A percentile compares a stretch with the other conserved stretches of the same genome.
phyloP scores from a whole-genome alignment of 192 early-diverging fungal genomes.

The Lunasporangiospora selenospora region DNA sequence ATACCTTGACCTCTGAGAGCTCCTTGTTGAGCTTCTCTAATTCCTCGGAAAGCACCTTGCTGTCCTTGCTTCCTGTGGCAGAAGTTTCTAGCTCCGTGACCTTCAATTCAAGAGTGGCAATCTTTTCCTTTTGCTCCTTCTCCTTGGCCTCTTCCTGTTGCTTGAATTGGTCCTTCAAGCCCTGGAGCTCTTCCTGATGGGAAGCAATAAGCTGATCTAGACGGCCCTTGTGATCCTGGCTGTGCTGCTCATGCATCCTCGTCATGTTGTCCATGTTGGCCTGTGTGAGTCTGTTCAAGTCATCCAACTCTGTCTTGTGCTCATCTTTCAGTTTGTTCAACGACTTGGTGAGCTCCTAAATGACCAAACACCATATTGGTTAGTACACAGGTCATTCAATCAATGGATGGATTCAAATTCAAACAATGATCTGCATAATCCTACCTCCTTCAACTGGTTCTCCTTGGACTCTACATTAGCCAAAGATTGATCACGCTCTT shows the following conservation, averaged over 20 bases:
- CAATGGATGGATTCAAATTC: not conserved
- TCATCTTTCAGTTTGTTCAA: constrained; percentile 11
- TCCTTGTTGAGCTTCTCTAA: constrained; percentile 35
- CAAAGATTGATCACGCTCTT: constrained; percentile 31
- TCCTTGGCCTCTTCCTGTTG: constrained; percentile 16
- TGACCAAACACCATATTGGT: too few species aligned
- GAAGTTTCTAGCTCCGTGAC: constrained; percentile 14
- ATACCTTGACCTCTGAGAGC: constrained; percentile 52
- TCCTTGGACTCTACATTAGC: constrained; percentile 15
- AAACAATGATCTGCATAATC: too few species aligned
- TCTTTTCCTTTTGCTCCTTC: constrained; percentile 4
- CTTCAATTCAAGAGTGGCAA: constrained; percentile 16
- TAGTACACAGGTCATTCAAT: too few species aligned
- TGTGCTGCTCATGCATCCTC: constrained; percentile 47
- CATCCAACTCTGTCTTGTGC: constrained; percentile 31
- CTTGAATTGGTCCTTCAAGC: constrained; percentile 16
- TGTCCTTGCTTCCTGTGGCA: constrained; percentile 1
- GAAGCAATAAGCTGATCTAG: constrained; percentile 17
- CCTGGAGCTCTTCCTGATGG: constrained; percentile 34
- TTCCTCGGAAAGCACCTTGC: constrained; percentile 4
- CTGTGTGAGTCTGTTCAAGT: constrained; percentile 6
- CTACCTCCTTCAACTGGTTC: constrained; percentile 13
- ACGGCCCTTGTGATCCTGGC: constrained; percentile 37
- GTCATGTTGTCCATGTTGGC: constrained; percentile 38
- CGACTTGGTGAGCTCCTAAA: constrained; percentile 3